Base-by-base conservation (phyloP, 2,329 filamentous ascomycete species). In the Aureobasidium namibiae region DNA sequence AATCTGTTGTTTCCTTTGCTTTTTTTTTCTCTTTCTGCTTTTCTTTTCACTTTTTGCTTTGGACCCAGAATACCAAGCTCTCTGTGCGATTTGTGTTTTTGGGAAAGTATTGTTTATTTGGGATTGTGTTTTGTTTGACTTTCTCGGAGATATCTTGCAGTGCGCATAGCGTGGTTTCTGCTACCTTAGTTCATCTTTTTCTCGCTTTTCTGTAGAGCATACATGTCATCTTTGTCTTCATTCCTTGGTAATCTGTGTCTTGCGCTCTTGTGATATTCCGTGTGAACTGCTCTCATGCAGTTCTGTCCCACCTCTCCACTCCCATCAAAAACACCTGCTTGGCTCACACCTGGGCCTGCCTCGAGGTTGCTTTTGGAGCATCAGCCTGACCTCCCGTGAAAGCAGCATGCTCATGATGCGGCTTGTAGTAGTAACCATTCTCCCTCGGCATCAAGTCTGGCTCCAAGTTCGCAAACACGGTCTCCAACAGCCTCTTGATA, bases 391-490 rank as follows among this genome's bases (percentile, higher is more conserved):
- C 31, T 9, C 53, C 44, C 9, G 26, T 18, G 36, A 71, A 96
- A 14, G 89, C 89, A 60, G 86, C 85, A 74, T 96, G 91, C 71
- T 95, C 90, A 44, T 85, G 83, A 76, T 97, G 92, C 73, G 87
- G 89, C 78, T 96, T 96, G 73, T 83, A 86, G 76, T 89, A 91
- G 71, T 83, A 77, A 39, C 75, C 75, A 36, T 78, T 74, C 29
- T 74, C 75, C 75, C 87, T 88, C 39, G 90, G 90, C 61, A 79
- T 79, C 65, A 95, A 75, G 69, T 94, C 88, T 1, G 80, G 75
- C 6, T 87, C 87, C 31, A 96, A 77, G 64, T 89, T 83, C 54
- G 86, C 82, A 49, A 95, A 77, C 56, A 96, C 85, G 49, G 84
- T 87, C 63, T 83, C 76, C 50, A 92, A 80, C 61, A 96, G 80